These are phyloP conservation scores for Lepiota subincarnata DNA, from an alignment of 768 basidiomycete genomes.

Conservation along the genomic window DNA sequence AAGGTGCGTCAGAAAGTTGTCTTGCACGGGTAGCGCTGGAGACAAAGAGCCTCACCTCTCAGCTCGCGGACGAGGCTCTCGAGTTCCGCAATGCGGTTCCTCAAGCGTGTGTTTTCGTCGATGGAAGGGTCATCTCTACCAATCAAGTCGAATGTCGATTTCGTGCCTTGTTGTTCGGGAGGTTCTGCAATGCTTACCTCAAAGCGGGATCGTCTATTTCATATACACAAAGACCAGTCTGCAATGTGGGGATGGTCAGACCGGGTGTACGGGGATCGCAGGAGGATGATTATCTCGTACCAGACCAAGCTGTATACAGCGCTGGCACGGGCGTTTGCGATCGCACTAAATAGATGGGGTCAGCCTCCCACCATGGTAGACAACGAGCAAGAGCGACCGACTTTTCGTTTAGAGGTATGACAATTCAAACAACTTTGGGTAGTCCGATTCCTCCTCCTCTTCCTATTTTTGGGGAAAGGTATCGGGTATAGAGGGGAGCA, in stretches of 20 bases:
- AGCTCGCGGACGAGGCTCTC: slow-evolving; percentile 89
- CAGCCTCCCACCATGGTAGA: slow-evolving; percentile 12
- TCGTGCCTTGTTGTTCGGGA: not conserved
- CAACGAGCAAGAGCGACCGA: slow-evolving; percentile 27
- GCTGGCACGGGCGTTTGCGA: slow-evolving; percentile 84
- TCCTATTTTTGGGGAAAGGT: slow-evolving; percentile 52
- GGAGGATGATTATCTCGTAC: slow-evolving; percentile 36
- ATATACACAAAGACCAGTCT: slow-evolving; percentile 94
- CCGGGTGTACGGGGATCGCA: not conserved
- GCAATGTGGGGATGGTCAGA: slow-evolving; percentile 10
- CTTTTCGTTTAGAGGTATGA: slow-evolving; percentile 93
- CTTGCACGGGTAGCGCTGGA: not conserved
- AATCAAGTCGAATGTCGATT: slow-evolving; percentile 1
- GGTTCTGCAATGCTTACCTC: slow-evolving; percentile 40
- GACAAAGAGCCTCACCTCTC: slow-evolving; percentile 46
- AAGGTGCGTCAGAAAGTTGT: not conserved
- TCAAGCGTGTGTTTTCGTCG: slow-evolving; percentile 82
- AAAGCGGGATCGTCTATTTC: slow-evolving; percentile 88
- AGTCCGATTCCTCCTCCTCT: slow-evolving; percentile 85
- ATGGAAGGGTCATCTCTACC: slow-evolving; percentile 78
- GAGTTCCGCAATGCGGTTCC: slow-evolving; percentile 87
- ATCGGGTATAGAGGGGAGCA: slow-evolving; percentile 40
- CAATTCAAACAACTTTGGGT: slow-evolving; percentile 88
- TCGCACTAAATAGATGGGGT: slow-evolving; percentile 59
- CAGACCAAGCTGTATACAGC: slow-evolving; percentile 86